A percentile compares a stretch with the other conserved stretches of the same genome.
phyloP scores from a whole-genome alignment of 2,329 filamentous ascomycete genomes.

The Fusarium longipes region DNA sequence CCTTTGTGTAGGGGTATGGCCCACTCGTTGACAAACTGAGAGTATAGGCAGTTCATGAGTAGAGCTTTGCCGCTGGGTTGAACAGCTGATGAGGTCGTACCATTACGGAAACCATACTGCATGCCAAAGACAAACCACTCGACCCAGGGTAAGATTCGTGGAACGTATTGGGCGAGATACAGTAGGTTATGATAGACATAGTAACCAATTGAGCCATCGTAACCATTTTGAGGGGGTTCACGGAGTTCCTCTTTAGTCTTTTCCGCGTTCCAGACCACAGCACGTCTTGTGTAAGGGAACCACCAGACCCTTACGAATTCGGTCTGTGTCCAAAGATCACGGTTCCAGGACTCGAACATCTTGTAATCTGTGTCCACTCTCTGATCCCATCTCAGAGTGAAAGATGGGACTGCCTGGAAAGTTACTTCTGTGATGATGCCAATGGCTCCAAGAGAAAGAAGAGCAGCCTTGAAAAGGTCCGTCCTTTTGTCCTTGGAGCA shows the following conservation, averaged over 20 bases:
- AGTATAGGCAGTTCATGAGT: slow-evolving; percentile 97
- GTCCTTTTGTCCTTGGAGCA: slow-evolving; percentile 77
- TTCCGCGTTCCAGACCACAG: slow-evolving; percentile 90
- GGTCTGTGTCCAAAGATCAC: slow-evolving; percentile 80
- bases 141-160: slow-evolving; percentile 83
- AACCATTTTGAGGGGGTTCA: slow-evolving; percentile 76
- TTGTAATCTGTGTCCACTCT: slow-evolving; percentile 76
- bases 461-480: slow-evolving; percentile 87
- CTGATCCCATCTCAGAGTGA: slow-evolving; percentile 89
- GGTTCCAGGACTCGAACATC: slow-evolving; percentile 78
- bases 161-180: slow-evolving; percentile 80
- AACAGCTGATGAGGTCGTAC: slow-evolving; percentile 75
- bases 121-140: slow-evolving; percentile 98
- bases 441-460: slow-evolving; percentile 88
- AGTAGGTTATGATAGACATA: slow-evolving; percentile 93
- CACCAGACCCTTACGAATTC: slow-evolving; percentile 98
- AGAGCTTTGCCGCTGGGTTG: slow-evolving; percentile 84
- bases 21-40: slow-evolving; percentile 99
- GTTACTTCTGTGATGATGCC: slow-evolving; percentile 93
- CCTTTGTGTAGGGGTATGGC: slow-evolving; percentile 87
- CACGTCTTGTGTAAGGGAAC: slow-evolving; percentile 91
- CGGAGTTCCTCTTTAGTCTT: slow-evolving; percentile 73
- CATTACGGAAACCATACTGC: slow-evolving; percentile 91
- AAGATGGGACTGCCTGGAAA: slow-evolving; percentile 81
- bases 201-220: slow-evolving; percentile 84